Conservation (phyloP, 2,329 filamentous ascomycete species). For the Helotiales sp. region DNA sequence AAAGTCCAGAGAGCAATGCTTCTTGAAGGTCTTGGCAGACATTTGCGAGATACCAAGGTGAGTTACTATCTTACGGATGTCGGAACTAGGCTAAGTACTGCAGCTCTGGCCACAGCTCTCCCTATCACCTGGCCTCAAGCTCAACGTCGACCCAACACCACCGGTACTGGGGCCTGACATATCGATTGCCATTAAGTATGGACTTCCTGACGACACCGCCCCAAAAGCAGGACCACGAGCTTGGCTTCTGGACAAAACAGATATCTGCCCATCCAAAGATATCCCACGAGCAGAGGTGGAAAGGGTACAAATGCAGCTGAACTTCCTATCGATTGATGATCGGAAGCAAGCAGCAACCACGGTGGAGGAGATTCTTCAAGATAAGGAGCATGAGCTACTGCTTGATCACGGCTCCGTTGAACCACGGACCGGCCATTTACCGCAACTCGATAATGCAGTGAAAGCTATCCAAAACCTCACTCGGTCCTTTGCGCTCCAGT, state of each 20-base stretch:
- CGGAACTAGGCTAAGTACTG: slow-evolving; percentile 5
- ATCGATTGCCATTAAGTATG: slow-evolving; percentile 24
- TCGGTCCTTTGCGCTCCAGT: background rate
- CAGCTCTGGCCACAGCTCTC: background rate
- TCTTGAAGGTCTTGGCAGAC: slow-evolving; percentile 19
- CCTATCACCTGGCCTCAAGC: slow-evolving; percentile 23
- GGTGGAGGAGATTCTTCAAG: background rate
- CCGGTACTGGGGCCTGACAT: background rate
- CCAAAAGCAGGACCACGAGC: background rate
- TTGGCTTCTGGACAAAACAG: slow-evolving; percentile 16
- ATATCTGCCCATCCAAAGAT: slow-evolving; percentile 21
- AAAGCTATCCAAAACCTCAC: background rate
- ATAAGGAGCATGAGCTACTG: background rate
- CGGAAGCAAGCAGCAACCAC: background rate
- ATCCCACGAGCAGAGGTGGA: slow-evolving; percentile 22
- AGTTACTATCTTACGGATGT: background rate
- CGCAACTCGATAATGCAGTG: background rate
- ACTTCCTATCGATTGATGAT: slow-evolving; percentile 16
- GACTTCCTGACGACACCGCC: background rate
- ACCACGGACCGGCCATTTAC: background rate
- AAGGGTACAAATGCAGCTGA: slow-evolving; percentile 23
- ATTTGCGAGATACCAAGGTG: slow-evolving; percentile 26
- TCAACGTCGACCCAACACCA: background rate
- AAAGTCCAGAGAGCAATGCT: background rate
- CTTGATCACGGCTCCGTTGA: background rate